Evolutionary conservation across 208 protist species (phyloP).

Genomic region (Trypanosoma caninum): DNA sequence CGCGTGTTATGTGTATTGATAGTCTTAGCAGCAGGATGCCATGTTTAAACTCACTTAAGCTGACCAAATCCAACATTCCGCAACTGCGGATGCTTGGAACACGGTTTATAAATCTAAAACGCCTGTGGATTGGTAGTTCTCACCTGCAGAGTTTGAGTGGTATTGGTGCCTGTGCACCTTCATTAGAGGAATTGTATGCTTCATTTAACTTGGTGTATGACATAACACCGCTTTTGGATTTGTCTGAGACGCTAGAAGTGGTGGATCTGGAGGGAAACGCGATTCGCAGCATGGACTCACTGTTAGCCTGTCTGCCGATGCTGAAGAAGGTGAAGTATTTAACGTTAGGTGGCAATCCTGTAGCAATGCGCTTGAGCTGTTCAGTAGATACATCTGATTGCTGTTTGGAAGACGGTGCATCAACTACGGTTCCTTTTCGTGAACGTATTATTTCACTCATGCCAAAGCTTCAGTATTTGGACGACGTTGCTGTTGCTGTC

Average conservation of each 20-base stretch:
- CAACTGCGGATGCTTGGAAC: constrained; percentile 69
- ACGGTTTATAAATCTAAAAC: constrained; percentile 48
- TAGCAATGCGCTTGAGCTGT: constrained; percentile 14
- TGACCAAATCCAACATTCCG: constrained; percentile 65
- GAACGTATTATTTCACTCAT: constrained; percentile 48
- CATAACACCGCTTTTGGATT: constrained; percentile 50
- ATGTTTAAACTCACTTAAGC: constrained; percentile 49
- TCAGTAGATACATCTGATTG: too few relatives aligned
- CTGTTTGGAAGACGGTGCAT: not conserved
- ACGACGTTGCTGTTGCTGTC: constrained; percentile 34
- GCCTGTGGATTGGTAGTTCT: constrained; percentile 78
- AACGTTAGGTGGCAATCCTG: constrained; percentile 67
- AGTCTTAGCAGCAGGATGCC: constrained; percentile 51
- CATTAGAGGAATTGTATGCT: constrained; percentile 75
- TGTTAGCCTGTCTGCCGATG: constrained; percentile 33
- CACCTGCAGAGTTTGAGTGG: constrained; percentile 59
- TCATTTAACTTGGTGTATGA: constrained; percentile 80
- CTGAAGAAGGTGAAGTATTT: constrained; percentile 52
- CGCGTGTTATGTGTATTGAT: constrained; percentile 52
- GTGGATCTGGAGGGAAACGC: constrained; percentile 87
- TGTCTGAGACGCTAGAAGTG: constrained; percentile 70
- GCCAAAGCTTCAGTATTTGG: constrained; percentile 55
- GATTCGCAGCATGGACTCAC: constrained; percentile 31
- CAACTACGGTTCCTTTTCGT: constrained; percentile 22
- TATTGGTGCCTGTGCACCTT: constrained; percentile 55